phyloP scores from a whole-genome alignment of 208 protist species.

The Leishmania aethiopica region DNA sequence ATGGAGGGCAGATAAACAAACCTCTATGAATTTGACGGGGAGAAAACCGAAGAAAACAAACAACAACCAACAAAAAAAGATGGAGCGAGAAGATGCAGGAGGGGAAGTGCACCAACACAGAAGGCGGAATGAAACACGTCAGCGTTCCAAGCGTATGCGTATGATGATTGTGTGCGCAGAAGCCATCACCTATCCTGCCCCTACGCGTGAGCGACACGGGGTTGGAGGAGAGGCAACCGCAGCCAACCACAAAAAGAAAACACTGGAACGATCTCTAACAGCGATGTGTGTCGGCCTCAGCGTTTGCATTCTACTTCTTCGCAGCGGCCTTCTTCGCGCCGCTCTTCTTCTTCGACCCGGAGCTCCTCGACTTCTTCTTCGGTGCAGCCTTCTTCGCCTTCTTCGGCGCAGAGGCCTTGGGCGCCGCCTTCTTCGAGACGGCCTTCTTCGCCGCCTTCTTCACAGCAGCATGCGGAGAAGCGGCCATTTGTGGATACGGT shows the following conservation, averaged over 20 bases:
- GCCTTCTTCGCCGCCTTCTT: constrained; percentile 39
- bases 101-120: constrained; percentile 2
- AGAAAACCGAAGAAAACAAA: not conserved
- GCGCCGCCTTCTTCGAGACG: constrained; percentile 5
- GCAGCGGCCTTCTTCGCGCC: not conserved
- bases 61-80: not conserved
- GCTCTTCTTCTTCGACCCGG: constrained; percentile 8
- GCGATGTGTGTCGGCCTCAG: not conserved
- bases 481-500: constrained; percentile 1
- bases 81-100: constrained; percentile 9
- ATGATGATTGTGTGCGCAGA: not conserved
- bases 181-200: not conserved
- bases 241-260: not conserved
- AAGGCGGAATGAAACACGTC: constrained; percentile 2
- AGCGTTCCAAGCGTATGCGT: not conserved
- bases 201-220: not conserved
- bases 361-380: constrained; percentile 37
- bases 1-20: not conserved
- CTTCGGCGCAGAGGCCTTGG: constrained; percentile 34
- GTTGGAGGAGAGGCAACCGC: constrained; percentile 4
- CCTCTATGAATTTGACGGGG: not conserved
- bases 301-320: constrained; percentile 17
- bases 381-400: constrained; percentile 32
- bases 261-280: not conserved
- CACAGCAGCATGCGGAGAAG: constrained; percentile 19